Conservation (phyloP, 768 basidiomycete species). For the Daedaleopsis sinensis region DNA sequence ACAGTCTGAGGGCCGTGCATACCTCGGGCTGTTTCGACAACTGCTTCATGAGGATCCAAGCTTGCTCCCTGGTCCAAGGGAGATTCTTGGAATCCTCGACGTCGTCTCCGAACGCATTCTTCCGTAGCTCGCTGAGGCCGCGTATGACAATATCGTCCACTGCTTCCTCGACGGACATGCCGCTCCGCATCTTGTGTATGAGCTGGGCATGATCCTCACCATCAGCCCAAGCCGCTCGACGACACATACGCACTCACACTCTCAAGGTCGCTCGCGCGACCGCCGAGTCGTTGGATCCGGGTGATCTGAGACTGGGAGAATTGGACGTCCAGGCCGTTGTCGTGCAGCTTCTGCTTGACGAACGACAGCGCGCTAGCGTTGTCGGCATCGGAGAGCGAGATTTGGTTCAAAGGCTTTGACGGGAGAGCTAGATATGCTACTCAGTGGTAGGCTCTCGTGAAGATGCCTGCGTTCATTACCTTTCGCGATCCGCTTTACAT, state of each 20-base stretch:
- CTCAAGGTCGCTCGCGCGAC: conserved; percentile 88
- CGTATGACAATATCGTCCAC: conserved; percentile 88
- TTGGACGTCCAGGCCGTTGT: conserved; percentile 52
- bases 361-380: conserved; percentile 75
- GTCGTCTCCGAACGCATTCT: conserved; percentile 94
- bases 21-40: conserved; percentile 71
- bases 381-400: conserved; percentile 88
- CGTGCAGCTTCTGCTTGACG: conserved; percentile 75
- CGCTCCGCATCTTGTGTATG: conserved; percentile 81
- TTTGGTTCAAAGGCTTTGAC: conserved; percentile 76
- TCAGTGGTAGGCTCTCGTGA: background rate
- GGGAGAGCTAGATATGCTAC: conserved; percentile 61
- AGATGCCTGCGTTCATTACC: conserved; percentile 42
- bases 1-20: background rate
- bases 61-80: conserved; percentile 86
- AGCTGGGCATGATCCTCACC: conserved; percentile 47
- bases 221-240: background rate
- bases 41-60: conserved; percentile 78
- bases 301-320: conserved; percentile 59
- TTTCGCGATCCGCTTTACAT: conserved; percentile 81
- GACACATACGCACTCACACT: conserved; percentile 51
- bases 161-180: conserved; percentile 72
- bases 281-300: conserved; percentile 79
- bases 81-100: conserved; percentile 82
- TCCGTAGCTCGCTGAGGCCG: conserved; percentile 81